phyloP scores from a whole-genome alignment of 2,329 filamentous ascomycete species.

The Teratosphaeria viscida region DNA sequence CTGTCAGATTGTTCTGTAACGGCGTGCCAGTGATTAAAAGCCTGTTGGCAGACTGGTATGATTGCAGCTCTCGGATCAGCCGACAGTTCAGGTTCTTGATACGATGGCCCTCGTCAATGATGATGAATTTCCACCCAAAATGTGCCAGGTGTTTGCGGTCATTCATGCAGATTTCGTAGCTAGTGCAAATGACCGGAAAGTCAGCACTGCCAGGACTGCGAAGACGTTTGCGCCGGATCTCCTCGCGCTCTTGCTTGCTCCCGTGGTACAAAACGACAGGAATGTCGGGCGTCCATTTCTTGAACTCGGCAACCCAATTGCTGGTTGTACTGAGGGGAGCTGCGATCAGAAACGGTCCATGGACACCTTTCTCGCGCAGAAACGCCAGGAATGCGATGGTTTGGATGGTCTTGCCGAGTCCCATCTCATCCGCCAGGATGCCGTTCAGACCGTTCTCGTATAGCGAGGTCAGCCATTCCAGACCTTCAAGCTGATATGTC shows the following conservation, averaged over 20 bases:
- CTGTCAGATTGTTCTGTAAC: constrained; percentile 87
- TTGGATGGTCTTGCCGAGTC: constrained; percentile 83
- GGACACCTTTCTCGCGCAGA: constrained; percentile 73
- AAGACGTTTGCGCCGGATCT: constrained; percentile 63
- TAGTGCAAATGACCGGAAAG: constrained; percentile 89
- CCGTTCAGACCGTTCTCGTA: constrained; percentile 89
- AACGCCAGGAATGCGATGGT: constrained; percentile 81
- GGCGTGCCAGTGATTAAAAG: constrained; percentile 92
- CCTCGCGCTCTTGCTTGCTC: constrained; percentile 62
- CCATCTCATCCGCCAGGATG: constrained; percentile 91
- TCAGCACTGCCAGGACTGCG: constrained; percentile 56
- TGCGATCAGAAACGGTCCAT: constrained; percentile 84
- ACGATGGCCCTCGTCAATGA: constrained; percentile 93
- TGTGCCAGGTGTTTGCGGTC: constrained; percentile 72
- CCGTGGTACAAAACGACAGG: constrained; percentile 89
- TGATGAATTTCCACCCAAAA: constrained; percentile 94
- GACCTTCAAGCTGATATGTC: constrained; percentile 83
- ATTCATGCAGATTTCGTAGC: constrained; percentile 90
- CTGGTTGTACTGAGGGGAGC: constrained; percentile 83
- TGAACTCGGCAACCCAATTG: constrained; percentile 94
- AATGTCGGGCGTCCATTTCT: constrained; percentile 79
- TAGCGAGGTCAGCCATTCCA: constrained; percentile 78
- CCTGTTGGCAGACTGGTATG: constrained; percentile 81
- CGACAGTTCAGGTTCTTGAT: constrained; percentile 96
- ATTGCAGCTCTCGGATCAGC: constrained; percentile 76